Conservation (phyloP, 305 asterid species). For the Striga hermonthica region DNA sequence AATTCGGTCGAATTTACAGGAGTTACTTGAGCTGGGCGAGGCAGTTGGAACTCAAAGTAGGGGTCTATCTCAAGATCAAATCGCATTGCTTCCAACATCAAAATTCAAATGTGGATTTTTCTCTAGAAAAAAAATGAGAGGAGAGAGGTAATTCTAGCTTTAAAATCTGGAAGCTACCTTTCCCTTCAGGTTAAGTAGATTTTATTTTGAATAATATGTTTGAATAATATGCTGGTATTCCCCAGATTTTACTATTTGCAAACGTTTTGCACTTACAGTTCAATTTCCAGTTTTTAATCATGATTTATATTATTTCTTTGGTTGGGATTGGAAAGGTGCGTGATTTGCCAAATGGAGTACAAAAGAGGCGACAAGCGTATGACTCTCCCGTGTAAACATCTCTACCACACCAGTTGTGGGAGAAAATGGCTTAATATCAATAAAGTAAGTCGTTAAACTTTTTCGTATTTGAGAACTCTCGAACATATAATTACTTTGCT, state of each 20-base stretch:
- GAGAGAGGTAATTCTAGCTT: constrained; percentile 56
- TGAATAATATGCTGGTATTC: neutral
- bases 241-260: neutral
- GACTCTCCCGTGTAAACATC: constrained; percentile 89
- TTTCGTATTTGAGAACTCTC: neutral
- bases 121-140: constrained; percentile 61
- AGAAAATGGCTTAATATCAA: constrained; percentile 87
- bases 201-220: neutral
- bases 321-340: constrained; percentile 55
- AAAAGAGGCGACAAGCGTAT: constrained; percentile 68
- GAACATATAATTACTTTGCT: constrained; percentile 21
- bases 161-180: neutral
- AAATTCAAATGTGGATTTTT: constrained; percentile 80
- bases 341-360: constrained; percentile 95
- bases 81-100: constrained; percentile 68
- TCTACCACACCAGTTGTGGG: constrained; percentile 75
- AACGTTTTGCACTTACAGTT: neutral
- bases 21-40: constrained; percentile 90
- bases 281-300: constrained; percentile 18
- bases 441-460: constrained; percentile 51
- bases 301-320: constrained; percentile 4
- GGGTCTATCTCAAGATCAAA: constrained; percentile 75
- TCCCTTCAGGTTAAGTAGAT: neutral
- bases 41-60: constrained; percentile 86
- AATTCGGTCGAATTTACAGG: constrained; percentile 38